These are phyloP conservation scores for Thelonectria olida DNA, from an alignment of 2,329 filamentous ascomycete species.

Conservation along the genomic window DNA sequence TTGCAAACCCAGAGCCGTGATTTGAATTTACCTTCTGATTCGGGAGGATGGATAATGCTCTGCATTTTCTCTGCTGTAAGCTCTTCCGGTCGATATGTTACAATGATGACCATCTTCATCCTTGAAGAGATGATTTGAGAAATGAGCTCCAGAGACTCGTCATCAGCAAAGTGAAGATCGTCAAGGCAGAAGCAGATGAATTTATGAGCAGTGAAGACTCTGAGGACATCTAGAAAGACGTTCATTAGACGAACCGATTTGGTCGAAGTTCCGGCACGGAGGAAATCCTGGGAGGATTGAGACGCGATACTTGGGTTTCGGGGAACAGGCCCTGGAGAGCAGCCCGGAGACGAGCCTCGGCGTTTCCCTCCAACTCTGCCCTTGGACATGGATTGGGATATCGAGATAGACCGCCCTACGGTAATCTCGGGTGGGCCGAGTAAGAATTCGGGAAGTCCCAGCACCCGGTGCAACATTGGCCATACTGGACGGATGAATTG, in stretches of 20 bases:
- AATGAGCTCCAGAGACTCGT: conserved; percentile 86
- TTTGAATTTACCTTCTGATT: conserved; percentile 57
- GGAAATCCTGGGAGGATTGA: conserved; percentile 67
- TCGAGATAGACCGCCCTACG: conserved; percentile 48
- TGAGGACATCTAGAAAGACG: conserved; percentile 85
- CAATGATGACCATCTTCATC: conserved; percentile 82
- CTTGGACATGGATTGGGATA: conserved; percentile 42
- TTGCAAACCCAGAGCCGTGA: background rate
- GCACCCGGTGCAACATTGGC: conserved; percentile 69
- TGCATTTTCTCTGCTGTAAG: conserved; percentile 64
- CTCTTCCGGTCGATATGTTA: conserved; percentile 79
- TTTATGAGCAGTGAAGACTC: conserved; percentile 82
- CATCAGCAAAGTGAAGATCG: conserved; percentile 89
- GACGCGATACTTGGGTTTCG: conserved; percentile 52
- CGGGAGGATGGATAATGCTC: conserved; percentile 62
- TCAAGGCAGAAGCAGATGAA: conserved; percentile 90
- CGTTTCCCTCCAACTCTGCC: conserved; percentile 49
- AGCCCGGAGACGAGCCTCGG: conserved; percentile 60
- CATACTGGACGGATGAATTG: conserved; percentile 71
- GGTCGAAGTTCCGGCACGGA: conserved; percentile 65
- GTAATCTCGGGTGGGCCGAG: conserved; percentile 59
- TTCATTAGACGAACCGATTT: conserved; percentile 83
- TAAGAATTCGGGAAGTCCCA: conserved; percentile 76
- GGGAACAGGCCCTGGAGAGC: conserved; percentile 49
- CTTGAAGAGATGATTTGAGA: conserved; percentile 80